These are phyloP conservation scores for Pugionium cornutum DNA, from an alignment of 345 rosid genomes.

Conservation along the genomic window DNA sequence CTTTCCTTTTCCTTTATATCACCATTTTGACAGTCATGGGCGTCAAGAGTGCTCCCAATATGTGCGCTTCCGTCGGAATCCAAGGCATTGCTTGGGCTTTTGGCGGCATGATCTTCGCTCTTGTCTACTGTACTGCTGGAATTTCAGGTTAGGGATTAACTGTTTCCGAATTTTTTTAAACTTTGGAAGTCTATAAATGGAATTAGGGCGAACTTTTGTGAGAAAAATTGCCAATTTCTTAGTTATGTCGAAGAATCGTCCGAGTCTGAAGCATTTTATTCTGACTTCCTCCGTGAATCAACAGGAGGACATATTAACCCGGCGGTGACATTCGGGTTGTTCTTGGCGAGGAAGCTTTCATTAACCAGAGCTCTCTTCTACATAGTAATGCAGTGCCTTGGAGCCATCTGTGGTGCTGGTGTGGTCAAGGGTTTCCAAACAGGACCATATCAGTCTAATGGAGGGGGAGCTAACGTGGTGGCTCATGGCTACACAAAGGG, in stretches of 20 bases:
- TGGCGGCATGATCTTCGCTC: constrained; percentile 83
- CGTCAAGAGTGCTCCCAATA: constrained; percentile 43
- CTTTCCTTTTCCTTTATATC: constrained; percentile 67
- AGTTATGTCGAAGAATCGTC: background rate
- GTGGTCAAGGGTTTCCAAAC: constrained; percentile 62
- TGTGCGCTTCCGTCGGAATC: constrained; percentile 57
- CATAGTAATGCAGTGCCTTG: constrained; percentile 68
- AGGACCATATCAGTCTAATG: constrained; percentile 31
- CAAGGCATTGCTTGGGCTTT: constrained; percentile 39
- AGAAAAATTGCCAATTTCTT: background rate
- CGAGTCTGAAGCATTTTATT: constrained; percentile 7
- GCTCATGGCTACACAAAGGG: constrained; percentile 66
- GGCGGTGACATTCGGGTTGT: constrained; percentile 65
- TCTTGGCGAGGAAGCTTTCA: constrained; percentile 71
- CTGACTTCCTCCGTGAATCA: background rate
- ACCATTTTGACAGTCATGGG: constrained; percentile 74
- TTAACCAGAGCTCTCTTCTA: constrained; percentile 64
- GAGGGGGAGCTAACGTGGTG: constrained; percentile 69
- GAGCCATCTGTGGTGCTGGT: constrained; percentile 77
- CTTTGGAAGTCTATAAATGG: background rate
- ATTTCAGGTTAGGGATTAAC: constrained; percentile 52
- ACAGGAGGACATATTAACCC: constrained; percentile 79
- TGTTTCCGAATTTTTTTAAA: background rate
- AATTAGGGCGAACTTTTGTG: background rate
- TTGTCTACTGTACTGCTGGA: constrained; percentile 79